Conservation (phyloP, 345 rosid species). For the Populus simonii region DNA sequence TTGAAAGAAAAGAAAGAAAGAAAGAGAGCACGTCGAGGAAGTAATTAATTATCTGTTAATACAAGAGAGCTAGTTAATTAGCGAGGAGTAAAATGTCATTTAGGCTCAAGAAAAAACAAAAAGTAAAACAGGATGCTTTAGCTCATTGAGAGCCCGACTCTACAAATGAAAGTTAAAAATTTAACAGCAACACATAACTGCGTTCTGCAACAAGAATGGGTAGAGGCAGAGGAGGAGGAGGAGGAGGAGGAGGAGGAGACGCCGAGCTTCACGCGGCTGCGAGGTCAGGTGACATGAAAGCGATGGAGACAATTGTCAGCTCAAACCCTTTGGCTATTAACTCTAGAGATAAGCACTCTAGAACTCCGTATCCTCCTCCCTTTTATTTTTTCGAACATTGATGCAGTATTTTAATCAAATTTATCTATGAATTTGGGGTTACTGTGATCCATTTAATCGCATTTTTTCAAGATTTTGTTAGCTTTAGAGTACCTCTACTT, state of each 20-base stretch:
- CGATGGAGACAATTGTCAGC: slow-evolving; percentile 52
- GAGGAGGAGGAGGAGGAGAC: slow-evolving; percentile 16
- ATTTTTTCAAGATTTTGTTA: neutral
- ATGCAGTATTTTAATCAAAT: neutral
- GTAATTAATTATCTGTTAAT: too few species aligned
- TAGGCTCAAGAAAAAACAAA: too few species aligned
- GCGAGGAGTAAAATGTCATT: too few species aligned
- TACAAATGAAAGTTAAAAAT: neutral
- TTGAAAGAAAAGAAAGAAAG: too few species aligned
- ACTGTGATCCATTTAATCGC: neutral
- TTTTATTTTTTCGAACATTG: neutral
- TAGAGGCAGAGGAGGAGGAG: neutral
- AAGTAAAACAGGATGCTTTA: neutral
- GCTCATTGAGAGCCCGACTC: neutral
- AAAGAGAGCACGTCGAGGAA: too few species aligned
- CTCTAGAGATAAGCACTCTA: slow-evolving; percentile 91
- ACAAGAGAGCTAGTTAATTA: too few species aligned
- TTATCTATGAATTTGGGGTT: neutral
- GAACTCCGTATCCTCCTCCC: slow-evolving; percentile 83
- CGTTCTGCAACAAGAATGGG: neutral
- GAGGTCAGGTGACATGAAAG: slow-evolving; percentile 79
- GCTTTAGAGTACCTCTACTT: neutral
- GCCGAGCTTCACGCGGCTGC: slow-evolving; percentile 75
- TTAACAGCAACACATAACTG: too few species aligned
- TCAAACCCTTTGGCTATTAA: slow-evolving; percentile 68